These are phyloP conservation scores for Chalciporus pseudorubinellus DNA, from an alignment of 768 basidiomycete species.

Conservation along the genomic window DNA sequence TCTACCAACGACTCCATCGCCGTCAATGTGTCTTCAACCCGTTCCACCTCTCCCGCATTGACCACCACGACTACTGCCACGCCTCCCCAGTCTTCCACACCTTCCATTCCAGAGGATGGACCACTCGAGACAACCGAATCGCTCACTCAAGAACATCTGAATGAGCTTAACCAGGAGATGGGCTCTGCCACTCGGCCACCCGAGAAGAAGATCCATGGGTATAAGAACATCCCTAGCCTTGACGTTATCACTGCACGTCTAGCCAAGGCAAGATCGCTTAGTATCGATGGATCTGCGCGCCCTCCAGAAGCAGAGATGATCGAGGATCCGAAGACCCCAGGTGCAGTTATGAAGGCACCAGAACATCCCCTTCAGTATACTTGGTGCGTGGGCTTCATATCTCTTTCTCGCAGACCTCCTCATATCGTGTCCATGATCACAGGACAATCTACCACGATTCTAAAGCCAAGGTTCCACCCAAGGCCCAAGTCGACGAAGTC, in stretches of 20 bases:
- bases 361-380: conserved; percentile 84
- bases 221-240: conserved; percentile 85
- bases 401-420: background rate
- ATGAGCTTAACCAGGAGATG: conserved; percentile 60
- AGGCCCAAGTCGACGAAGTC: conserved; percentile 38
- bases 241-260: conserved; percentile 82
- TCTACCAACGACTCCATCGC: conserved; percentile 56
- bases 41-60: conserved; percentile 64
- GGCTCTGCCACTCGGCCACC: conserved; percentile 21
- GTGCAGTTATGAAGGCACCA: conserved; percentile 60
- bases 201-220: conserved; percentile 53
- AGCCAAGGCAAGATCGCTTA: conserved; percentile 65
- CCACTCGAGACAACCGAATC: conserved; percentile 37
- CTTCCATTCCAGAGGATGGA: conserved; percentile 37
- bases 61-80: conserved; percentile 43
- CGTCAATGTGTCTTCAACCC: conserved; percentile 65
- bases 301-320: conserved; percentile 78
- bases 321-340: conserved; percentile 81
- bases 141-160: conserved; percentile 64
- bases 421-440: background rate
- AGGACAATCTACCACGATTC: conserved; percentile 93
- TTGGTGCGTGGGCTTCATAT: conserved; percentile 50
- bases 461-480: conserved; percentile 64
- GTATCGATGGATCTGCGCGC: conserved; percentile 55
- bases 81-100: conserved; percentile 40